Evolutionary conservation across 2,329 filamentous ascomycete species (phyloP), one percentile per base, ranked within the genome.

Genomic region (Fusarium xyrophilum): DNA sequence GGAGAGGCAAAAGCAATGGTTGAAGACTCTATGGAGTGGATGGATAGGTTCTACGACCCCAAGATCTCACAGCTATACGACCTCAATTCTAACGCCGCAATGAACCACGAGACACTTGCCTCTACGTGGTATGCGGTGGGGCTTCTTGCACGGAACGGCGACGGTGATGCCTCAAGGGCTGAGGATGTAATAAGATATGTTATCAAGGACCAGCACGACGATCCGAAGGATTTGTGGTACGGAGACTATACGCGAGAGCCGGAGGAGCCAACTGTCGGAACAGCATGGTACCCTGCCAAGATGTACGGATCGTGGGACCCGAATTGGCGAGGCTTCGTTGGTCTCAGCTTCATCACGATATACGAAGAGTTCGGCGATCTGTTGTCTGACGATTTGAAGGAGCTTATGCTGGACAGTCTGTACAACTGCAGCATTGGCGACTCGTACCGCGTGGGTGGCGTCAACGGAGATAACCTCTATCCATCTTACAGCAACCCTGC

Each of bases 391-490:
- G 54, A 65, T 9, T 5, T 60, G 33, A 65, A 65, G 33, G 61
- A 28, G 0, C 61, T 60, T 19, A 65, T 65, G 13, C 55, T 65
- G 1, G 61, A 65, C 5, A 60, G 54, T 44, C 25, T 65, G 17
- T 32, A 60, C 1, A 60, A 65, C 42, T 60, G 54, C 42, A 65
- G 54, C 2, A 12, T 65, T 38, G 63, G 63, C 7, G 63, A 65
- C 39, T 60, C 63, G 1, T 65, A 65, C 25, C 47, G 86, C 4
- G 85, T 87, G 25, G 86, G 86, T 6, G 85, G 86, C 15, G 78
- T 89, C 1, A 85, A 88, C 56, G 79, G 77, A 32, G 87, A 89
- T 68, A 89, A 89, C 56, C 76, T 89, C 2, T 88, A 88, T 63
- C 85, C 86, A 0, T 81, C 85, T 0, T 88, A 89, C 74, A 86